Conservation (phyloP, 148 eudicot genomes). For the Polygonum aviculare region DNA sequence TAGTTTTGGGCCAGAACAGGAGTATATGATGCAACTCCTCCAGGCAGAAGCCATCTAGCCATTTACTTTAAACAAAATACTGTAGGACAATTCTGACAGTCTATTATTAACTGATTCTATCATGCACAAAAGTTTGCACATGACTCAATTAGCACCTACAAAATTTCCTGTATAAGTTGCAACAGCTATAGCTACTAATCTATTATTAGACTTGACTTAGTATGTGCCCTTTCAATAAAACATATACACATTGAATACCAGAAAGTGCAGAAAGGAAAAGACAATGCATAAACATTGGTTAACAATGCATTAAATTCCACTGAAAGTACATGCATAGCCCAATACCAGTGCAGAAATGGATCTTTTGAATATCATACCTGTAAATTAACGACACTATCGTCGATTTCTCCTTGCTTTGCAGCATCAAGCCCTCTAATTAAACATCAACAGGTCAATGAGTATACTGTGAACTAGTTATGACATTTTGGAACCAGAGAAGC, state of each 20-base stretch:
- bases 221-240: neutral
- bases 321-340: neutral
- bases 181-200: neutral
- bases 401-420: slow-evolving; percentile 69
- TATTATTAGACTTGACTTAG: neutral
- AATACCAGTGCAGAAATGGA: neutral
- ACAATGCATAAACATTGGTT: neutral
- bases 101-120: neutral
- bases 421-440: slow-evolving; percentile 80
- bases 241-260: neutral
- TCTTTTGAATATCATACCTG: slow-evolving; percentile 41
- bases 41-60: neutral
- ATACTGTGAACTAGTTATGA: slow-evolving; percentile 5
- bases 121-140: neutral
- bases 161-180: neutral
- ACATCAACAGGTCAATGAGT: slow-evolving; percentile 14
- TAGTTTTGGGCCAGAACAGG: neutral
- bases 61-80: neutral
- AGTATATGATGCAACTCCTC: neutral
- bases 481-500: neutral
- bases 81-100: neutral
- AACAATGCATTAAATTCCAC: neutral
- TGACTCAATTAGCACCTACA: neutral
- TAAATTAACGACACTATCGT: slow-evolving; percentile 51
- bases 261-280: neutral